A percentile compares a stretch with the other conserved stretches of the same genome.
Conservation (phyloP, 805 yeast genomes). For the Wickerhamomyces xylosicus region DNA sequence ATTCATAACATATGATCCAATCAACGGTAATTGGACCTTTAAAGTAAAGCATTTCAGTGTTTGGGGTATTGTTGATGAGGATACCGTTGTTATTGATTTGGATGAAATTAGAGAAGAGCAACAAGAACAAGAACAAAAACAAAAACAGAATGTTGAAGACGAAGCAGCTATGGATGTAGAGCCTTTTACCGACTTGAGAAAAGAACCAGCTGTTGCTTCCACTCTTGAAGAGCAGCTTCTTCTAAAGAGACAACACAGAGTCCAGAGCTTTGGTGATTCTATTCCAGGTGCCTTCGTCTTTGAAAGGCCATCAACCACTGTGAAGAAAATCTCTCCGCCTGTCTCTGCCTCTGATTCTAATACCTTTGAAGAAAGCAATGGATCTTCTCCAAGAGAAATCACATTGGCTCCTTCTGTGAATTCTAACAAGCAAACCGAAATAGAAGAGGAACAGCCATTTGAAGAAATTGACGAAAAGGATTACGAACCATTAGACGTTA, state of each 20-base stretch:
- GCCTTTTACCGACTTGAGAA: too few relatives aligned
- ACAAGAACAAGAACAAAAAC: conserved; percentile 10
- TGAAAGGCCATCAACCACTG: too few relatives aligned
- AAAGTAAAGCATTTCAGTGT: conserved; percentile 85
- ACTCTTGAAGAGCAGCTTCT: conserved; percentile 16
- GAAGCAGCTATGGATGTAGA: too few relatives aligned
- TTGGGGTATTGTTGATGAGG: conserved; percentile 81
- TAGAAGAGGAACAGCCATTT: conserved; percentile 13
- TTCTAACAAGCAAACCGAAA: too few relatives aligned
- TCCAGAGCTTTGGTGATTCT: conserved; percentile 9
- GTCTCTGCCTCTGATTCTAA: too few relatives aligned
- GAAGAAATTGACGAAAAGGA: conserved; percentile 42
- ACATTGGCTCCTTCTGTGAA: too few relatives aligned
- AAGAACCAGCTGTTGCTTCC: too few relatives aligned
- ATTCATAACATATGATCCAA: conserved; percentile 70
- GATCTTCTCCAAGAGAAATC: too few relatives aligned
- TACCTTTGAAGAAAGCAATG: too few relatives aligned
- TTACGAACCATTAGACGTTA: conserved; percentile 54
- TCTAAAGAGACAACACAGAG: conserved; percentile 23
- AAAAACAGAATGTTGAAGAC: too few relatives aligned
- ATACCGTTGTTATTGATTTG: conserved; percentile 44
- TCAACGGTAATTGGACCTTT: conserved; percentile 68
- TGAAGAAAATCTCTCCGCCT: too few relatives aligned
- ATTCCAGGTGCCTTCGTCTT: conserved; percentile 19
- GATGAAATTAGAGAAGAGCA: conserved; percentile 23